Base-by-base conservation (phyloP, 495 filamentous ascomycete genomes). In the Lichenothelia convexa region DNA sequence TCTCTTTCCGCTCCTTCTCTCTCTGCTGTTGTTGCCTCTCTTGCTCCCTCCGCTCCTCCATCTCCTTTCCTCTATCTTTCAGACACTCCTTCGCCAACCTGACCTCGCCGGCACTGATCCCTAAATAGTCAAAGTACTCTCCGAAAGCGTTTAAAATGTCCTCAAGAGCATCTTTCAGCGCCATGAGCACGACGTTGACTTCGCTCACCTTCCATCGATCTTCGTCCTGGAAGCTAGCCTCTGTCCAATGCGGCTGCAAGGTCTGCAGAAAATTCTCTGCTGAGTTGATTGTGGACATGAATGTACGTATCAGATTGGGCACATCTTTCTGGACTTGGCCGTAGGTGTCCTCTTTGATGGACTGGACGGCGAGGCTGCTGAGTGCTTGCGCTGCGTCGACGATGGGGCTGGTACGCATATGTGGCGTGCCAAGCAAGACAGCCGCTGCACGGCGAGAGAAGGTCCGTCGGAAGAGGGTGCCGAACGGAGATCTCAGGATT, bases 241-340 rank as follows among this genome's bases (percentile, higher is more conserved):
- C 86, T 2, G 83, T 87, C 85, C 86, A 93, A 58, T 89, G 78
- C 3, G 66, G 57, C 18, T 64, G 60, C 11, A 89, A 54, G 9
- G 46, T 60, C 22, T 59, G 49, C 16, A 68, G 57, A 47, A 92
- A 89, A 8, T 44, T 50, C 43, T 92, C 75, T n/a, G 93, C 51
- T 32, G 69, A 70, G 18, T 60, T 65, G 40, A 78, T 70, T 0
- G 78, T 71, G 3, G 57, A 46, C 1, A 77, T 80, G 45, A 85
- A 75, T 2, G 71, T 70, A 34, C 73, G 65, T 31, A 95, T 69
- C 21, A 92, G 68, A 5, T 52, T 48, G 4, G 80, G 69, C 2
- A 94, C 70, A 47, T 87, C 75, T 21, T 70, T 65, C 35, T 87
- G 74, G 27, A 93, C 89, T 45, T 79, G 76, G 18, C 89, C 89